Evolutionary conservation across 179 eudicot species (phyloP).

Genomic region (Gypsophila paniculata): DNA sequence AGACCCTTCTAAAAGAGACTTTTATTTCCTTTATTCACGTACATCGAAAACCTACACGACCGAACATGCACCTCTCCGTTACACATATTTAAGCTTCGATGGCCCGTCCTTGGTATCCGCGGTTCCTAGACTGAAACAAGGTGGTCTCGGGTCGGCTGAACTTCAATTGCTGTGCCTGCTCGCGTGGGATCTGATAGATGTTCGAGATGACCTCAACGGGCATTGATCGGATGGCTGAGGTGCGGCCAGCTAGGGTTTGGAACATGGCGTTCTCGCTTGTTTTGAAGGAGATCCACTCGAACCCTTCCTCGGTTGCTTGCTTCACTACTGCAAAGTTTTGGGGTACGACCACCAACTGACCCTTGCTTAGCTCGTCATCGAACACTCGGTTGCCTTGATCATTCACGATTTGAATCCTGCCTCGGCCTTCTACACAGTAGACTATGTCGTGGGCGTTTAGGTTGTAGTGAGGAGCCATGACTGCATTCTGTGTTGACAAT

Average conservation of each 20-base stretch:
- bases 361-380: constrained; percentile 45
- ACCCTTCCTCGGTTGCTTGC: constrained; percentile 59
- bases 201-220: constrained; percentile 54
- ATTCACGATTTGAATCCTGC: constrained; percentile 57
- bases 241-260: constrained; percentile 56
- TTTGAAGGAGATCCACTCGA: constrained; percentile 65
- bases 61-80: background rate
- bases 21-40: constrained; percentile 23
- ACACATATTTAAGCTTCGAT: constrained; percentile 25
- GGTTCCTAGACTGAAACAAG: constrained; percentile 33
- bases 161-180: constrained; percentile 55
- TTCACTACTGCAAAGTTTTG: constrained; percentile 57
- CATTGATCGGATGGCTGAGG: constrained; percentile 56
- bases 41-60: background rate
- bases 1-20: constrained; percentile 14
- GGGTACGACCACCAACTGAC: constrained; percentile 65
- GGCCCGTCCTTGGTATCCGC: constrained; percentile 27
- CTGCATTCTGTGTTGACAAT: constrained; percentile 42
- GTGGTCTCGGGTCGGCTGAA: constrained; percentile 42
- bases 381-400: constrained; percentile 56
- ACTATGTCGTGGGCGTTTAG: constrained; percentile 55
- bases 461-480: constrained; percentile 63
- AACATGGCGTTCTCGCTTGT: constrained; percentile 53
- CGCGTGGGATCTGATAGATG: constrained; percentile 44
- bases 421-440: constrained; percentile 51